These are phyloP conservation scores for Neurospora pannonica DNA, from an alignment of 495 filamentous ascomycete genomes.

Conservation along the genomic window DNA sequence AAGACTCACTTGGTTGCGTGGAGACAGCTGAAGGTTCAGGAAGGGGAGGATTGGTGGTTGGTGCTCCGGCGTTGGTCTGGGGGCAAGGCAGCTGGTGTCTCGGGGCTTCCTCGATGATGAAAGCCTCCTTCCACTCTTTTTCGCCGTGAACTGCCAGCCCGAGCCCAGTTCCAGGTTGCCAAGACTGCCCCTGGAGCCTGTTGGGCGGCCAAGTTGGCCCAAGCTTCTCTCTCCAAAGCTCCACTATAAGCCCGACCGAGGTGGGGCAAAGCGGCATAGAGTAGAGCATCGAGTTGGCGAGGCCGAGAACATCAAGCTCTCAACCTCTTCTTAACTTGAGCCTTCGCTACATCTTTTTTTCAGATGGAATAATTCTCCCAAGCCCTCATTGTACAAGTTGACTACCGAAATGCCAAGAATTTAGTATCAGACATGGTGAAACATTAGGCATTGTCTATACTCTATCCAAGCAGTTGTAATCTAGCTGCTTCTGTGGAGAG, in stretches of 20 bases:
- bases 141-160: neutral
- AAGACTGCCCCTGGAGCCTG: constrained; percentile 1
- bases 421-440: neutral
- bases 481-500: neutral
- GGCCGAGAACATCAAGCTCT: neutral
- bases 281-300: neutral
- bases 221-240: constrained; percentile 10
- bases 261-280: neutral
- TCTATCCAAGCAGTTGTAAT: neutral
- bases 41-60: constrained; percentile 16
- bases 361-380: neutral
- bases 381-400: neutral
- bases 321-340: neutral
- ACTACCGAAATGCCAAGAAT: neutral
- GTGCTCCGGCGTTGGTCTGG: constrained; percentile 13
- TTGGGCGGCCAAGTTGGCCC: constrained; percentile 18
- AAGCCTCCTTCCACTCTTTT: constrained; percentile 8
- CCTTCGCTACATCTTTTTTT: no score
- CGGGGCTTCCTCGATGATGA: constrained; percentile 16
- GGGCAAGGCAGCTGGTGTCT: constrained; percentile 3
- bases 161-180: neutral
- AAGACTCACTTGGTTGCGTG: constrained; percentile 13
- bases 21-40: constrained; percentile 9
- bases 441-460: neutral
- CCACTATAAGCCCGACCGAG: neutral